phyloP scores from a whole-genome alignment of 345 rosid species.

The Lepidium africanum region DNA sequence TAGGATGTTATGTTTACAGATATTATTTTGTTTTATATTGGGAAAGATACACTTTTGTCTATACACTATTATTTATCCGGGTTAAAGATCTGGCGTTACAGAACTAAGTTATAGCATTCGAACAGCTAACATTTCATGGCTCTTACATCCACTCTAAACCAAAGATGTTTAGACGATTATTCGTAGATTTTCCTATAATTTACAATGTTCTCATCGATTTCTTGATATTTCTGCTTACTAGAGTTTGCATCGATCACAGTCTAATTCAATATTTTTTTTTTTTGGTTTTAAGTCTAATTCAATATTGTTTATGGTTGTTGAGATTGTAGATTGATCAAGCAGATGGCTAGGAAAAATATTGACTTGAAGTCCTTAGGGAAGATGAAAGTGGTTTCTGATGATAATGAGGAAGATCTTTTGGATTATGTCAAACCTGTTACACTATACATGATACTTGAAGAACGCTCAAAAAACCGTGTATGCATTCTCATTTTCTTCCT shows the following conservation, averaged over 20 bases:
- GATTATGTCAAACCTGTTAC: not conserved
- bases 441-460: not conserved
- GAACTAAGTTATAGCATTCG: not conserved
- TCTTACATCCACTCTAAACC: not conserved
- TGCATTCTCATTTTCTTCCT: not conserved
- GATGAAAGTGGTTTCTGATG: not conserved
- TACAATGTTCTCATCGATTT: not conserved
- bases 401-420: not conserved
- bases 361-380: not conserved
- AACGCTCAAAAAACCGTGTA: not conserved
- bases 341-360: not conserved
- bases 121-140: not conserved
- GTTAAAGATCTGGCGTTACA: not conserved
- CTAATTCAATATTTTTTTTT: too few relatives aligned
- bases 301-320: not conserved
- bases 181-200: not conserved
- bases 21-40: not conserved
- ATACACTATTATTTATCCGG: not conserved
- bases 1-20: not conserved
- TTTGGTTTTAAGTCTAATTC: too few relatives aligned
- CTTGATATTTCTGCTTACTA: not conserved
- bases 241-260: not conserved
- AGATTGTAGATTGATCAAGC: not conserved
- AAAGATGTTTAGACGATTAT: not conserved
- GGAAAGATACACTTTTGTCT: not conserved